Percentiles rank a stretch among this genome's conserved stretches.
phyloP scores from a whole-genome alignment of 2,329 filamentous ascomycete species.

The Scytalidium sp. region DNA sequence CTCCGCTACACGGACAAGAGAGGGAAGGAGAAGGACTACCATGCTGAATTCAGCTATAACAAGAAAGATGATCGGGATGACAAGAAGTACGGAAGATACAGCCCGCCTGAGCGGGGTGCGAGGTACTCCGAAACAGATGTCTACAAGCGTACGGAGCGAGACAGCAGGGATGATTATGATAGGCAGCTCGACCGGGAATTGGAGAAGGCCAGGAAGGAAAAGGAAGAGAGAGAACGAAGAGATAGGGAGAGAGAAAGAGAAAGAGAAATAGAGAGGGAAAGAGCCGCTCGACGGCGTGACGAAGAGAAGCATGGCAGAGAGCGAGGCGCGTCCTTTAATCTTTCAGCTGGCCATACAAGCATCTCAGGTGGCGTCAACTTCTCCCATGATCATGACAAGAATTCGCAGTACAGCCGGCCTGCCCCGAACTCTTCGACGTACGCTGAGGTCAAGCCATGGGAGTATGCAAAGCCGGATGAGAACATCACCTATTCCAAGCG shows the following conservation, averaged over 20 bases:
- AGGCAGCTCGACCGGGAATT: constrained; percentile 19
- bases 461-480: constrained; percentile 36
- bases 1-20: constrained; percentile 10
- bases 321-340: constrained; percentile 22
- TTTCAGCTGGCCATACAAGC: constrained; percentile 16
- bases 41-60: constrained; percentile 9
- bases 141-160: constrained; percentile 20
- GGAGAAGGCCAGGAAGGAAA: background rate
- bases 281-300: constrained; percentile 9
- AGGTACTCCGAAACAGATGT: constrained; percentile 30
- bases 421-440: constrained; percentile 22
- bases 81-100: constrained; percentile 27
- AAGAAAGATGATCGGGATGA: constrained; percentile 11
- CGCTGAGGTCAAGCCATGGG: constrained; percentile 28
- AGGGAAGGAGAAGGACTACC: constrained; percentile 17
- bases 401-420: constrained; percentile 10
- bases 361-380: constrained; percentile 20
- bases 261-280: background rate
- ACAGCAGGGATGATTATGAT: constrained; percentile 24
- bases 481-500: constrained; percentile 30
- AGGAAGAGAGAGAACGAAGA: background rate
- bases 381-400: constrained; percentile 15
- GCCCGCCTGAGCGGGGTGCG: constrained; percentile 11
- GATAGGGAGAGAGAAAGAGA: background rate
- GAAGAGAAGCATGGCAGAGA: constrained; percentile 15